Conservation (phyloP, 2,329 filamentous ascomycete genomes). For the Akanthomyces lecanii region DNA sequence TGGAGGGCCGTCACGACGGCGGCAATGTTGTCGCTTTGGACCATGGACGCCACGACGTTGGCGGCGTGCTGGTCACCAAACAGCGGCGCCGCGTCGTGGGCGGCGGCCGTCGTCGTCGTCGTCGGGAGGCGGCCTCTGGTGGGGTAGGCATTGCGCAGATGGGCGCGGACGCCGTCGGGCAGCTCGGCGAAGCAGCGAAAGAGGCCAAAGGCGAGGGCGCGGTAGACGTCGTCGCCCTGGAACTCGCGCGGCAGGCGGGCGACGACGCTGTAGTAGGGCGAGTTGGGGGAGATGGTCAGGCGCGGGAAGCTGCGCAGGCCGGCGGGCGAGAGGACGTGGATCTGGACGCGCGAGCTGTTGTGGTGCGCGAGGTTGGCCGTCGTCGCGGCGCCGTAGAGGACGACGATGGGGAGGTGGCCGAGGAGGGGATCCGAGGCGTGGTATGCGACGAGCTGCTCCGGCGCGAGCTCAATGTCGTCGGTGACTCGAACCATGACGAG, state of each 20-base stretch:
- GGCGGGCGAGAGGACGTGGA: slow-evolving; percentile 85
- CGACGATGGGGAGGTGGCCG: slow-evolving; percentile 73
- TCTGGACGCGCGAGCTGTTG: slow-evolving; percentile 89
- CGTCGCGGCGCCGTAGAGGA: slow-evolving; percentile 90
- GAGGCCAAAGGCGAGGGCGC: slow-evolving; percentile 85
- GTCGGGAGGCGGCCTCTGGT: slow-evolving; percentile 42
- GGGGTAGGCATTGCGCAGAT: slow-evolving; percentile 58
- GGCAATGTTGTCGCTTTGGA: slow-evolving; percentile 69
- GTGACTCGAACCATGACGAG: slow-evolving; percentile 79
- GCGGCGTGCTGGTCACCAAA: slow-evolving; percentile 93
- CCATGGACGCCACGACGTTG: slow-evolving; percentile 80
- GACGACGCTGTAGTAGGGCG: slow-evolving; percentile 85
- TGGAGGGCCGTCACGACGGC: slow-evolving; percentile 71
- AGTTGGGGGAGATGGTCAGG: slow-evolving; percentile 89
- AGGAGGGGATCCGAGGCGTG: slow-evolving; percentile 82
- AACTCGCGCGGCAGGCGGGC: slow-evolving; percentile 86
- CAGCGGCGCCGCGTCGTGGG: slow-evolving; percentile 60
- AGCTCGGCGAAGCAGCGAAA: slow-evolving; percentile 93
- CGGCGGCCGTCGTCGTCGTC: slow-evolving; percentile 22
- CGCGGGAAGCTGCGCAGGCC: slow-evolving; percentile 87
- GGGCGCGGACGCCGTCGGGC: slow-evolving; percentile 68
- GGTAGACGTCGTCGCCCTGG: slow-evolving; percentile 90
- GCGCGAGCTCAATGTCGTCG: slow-evolving; percentile 71
- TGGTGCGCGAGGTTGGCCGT: slow-evolving; percentile 79
- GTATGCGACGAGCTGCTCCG: slow-evolving; percentile 81